These are phyloP conservation scores for Calycina herbarum DNA, from an alignment of 2,329 filamentous ascomycete genomes.

Conservation along the genomic window DNA sequence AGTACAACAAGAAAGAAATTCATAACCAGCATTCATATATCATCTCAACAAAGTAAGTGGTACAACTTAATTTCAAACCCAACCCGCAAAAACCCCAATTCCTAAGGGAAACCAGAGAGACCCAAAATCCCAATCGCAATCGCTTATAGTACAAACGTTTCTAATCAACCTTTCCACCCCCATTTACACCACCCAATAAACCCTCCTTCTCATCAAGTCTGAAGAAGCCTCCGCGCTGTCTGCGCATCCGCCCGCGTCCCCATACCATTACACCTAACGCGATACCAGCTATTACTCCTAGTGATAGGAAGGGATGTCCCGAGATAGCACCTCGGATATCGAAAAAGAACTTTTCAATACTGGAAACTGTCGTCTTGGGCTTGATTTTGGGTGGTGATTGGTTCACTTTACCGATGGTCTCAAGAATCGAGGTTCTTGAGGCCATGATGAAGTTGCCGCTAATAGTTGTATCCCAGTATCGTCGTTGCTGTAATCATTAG, in stretches of 20 bases:
- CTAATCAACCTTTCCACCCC: constrained; percentile 53
- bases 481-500: constrained; percentile 67
- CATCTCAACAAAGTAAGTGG: constrained; percentile 2
- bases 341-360: constrained; percentile 70
- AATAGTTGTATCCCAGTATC: constrained; percentile 91
- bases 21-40: constrained; percentile 5
- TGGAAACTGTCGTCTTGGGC: constrained; percentile 74
- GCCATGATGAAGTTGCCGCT: constrained; percentile 89
- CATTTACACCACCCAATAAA: constrained; percentile 54
- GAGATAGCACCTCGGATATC: constrained; percentile 59
- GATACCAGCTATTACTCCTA: constrained; percentile 59
- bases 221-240: constrained; percentile 59
- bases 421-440: constrained; percentile 56
- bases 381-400: constrained; percentile 61
- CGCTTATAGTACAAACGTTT: constrained; percentile 5
- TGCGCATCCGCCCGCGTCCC: constrained; percentile 55
- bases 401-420: constrained; percentile 50
- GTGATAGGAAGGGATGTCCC: constrained; percentile 59
- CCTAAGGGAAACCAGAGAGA: not conserved
- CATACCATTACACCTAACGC: constrained; percentile 53
- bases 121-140: not conserved
- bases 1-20: not conserved
- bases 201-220: constrained; percentile 67
- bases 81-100: constrained; percentile 1
- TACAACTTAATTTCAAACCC: constrained; percentile 5